Evolutionary conservation across 1,284 basidiomycete species (phyloP), one percentile per base, ranked within the genome.

Genomic region (Leccinum subfulvum): DNA sequence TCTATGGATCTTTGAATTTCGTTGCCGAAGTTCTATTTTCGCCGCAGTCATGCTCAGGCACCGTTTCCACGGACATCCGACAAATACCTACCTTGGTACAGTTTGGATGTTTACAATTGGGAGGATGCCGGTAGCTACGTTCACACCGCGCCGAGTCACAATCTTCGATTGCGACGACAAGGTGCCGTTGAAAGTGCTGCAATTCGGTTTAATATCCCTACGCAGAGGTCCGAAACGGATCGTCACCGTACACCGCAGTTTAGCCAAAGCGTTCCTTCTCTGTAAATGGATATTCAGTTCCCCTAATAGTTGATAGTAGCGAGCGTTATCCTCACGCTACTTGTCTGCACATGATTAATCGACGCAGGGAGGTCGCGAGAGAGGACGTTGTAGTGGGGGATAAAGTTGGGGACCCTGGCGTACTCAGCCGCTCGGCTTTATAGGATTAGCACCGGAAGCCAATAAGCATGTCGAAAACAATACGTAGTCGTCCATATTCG

Each of bases 151-250:
- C 68, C 26, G 82, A 84, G 72, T 79, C 83, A 76, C 88, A 90
- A 71, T 90, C 88, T 74, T 86, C 78, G 74, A 90, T 87, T 58
- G 86, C 88, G 54, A 84, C 78, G 63, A 90, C 81, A 49, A 86
- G 73, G 67, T 89, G 87, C 61, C 88, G 82, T 75, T 90, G 88
- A 72, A 90, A 90, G 72, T 90, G 88, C 89, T 90, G 67, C 44
- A 37, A 62, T 52, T 57, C 30, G 51, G 58, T 64, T 60, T 61
- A 64, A 57, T 35, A 21, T 51, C 6, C 44, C 13, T 28, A 35
- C 26, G 44, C 44, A 49, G 44, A 65, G 53, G 47, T 54, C 60
- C 35, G 64, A 58, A 44, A 21, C 54, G n/a, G 57, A 64, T 57
- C 57, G 57, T 59, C 53, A 62, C 78, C 81, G 61, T 75, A 90